Evolutionary conservation across 129 eudicot species (phyloP).

Genomic region (Gnaphalium uliginosum): DNA sequence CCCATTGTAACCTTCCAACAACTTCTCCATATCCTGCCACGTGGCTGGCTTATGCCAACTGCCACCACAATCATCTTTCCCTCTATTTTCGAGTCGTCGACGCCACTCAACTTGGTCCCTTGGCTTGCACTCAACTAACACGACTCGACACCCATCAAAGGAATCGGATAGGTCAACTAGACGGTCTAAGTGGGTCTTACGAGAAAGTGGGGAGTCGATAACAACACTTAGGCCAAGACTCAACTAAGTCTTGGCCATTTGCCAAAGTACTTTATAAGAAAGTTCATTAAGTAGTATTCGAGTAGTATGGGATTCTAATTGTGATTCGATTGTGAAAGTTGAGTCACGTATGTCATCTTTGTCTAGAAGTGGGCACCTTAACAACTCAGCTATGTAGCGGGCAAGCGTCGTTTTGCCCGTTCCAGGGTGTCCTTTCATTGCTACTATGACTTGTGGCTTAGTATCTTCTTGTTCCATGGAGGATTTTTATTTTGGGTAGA

Average conservation of each 20-base stretch:
- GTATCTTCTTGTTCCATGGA: conserved; percentile 30
- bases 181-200: conserved; percentile 48
- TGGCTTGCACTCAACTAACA: conserved; percentile 64
- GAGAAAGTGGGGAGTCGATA: conserved; percentile 73
- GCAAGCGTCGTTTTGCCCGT: conserved; percentile 71
- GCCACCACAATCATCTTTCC: conserved; percentile 37
- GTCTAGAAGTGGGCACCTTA: conserved; percentile 65
- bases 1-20: conserved; percentile 58
- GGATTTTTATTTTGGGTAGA: background rate
- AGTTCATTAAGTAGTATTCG: conserved; percentile 49
- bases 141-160: conserved; percentile 29
- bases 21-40: conserved; percentile 66
- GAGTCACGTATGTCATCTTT: conserved; percentile 65
- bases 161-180: conserved; percentile 36
- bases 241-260: conserved; percentile 50
- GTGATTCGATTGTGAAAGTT: conserved; percentile 40
- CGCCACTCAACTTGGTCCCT: conserved; percentile 65
- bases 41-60: conserved; percentile 70
- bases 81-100: conserved; percentile 54
- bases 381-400: conserved; percentile 46
- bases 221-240: conserved; percentile 61
- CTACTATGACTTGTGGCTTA: conserved; percentile 36
- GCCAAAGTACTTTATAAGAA: conserved; percentile 61
- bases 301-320: background rate
- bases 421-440: conserved; percentile 92